Conservation (phyloP, 2,329 filamentous ascomycete genomes). For the Claviceps capensis region DNA sequence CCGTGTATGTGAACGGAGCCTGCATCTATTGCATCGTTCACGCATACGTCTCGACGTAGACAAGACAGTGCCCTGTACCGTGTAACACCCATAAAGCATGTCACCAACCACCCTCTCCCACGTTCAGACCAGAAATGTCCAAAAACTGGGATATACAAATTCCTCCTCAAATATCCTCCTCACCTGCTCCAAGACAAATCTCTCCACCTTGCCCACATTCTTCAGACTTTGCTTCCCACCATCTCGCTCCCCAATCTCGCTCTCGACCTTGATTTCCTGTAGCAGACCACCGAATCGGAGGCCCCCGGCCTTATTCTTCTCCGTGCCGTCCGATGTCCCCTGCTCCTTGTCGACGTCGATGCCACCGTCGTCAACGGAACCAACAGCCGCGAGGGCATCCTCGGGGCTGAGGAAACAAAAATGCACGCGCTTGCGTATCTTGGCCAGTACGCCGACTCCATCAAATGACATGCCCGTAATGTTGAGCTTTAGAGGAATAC, state of each 20-base stretch:
- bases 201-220: conserved; percentile 97
- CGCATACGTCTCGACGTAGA: neutral
- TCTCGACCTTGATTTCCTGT: conserved; percentile 90
- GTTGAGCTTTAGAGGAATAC: conserved; percentile 84
- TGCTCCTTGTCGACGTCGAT: conserved; percentile 5
- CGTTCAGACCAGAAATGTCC: conserved; percentile 77
- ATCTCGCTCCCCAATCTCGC: conserved; percentile 88
- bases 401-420: conserved; percentile 92
- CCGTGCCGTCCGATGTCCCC: conserved; percentile 11
- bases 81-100: neutral
- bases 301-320: conserved; percentile 13
- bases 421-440: conserved; percentile 78
- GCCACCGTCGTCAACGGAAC: conserved; percentile 25
- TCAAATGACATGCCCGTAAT: conserved; percentile 94
- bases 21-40: neutral
- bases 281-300: conserved; percentile 56
- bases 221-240: conserved; percentile 89
- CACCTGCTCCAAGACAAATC: conserved; percentile 93
- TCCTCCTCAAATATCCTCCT: conserved; percentile 96
- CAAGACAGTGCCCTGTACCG: neutral
- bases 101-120: neutral
- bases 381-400: conserved; percentile 65
- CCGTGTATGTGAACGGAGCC: neutral
- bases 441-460: conserved; percentile 80
- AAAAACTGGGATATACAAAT: conserved; percentile 96